These are phyloP conservation scores for Auricularia heimuer DNA, from an alignment of 768 basidiomycete species.

Conservation along the genomic window DNA sequence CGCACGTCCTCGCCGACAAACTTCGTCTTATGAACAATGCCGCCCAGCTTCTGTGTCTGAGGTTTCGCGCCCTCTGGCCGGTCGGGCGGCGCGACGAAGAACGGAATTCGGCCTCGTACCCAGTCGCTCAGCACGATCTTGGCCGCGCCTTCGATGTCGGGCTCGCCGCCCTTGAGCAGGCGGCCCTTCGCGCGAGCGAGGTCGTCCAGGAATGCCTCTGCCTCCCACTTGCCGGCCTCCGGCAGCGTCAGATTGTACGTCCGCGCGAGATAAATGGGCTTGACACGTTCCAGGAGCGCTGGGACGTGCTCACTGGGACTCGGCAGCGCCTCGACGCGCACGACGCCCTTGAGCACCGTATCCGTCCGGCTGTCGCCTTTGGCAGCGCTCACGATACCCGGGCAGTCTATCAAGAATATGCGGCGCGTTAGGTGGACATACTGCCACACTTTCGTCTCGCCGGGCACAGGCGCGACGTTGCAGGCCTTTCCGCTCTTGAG, in stretches of 20 bases:
- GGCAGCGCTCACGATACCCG: constrained; percentile 91
- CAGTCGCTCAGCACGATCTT: constrained; percentile 95
- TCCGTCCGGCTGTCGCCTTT: constrained; percentile 73
- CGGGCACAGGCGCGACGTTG: constrained; percentile 90
- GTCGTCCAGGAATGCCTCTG: constrained; percentile 72
- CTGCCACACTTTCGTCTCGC: constrained; percentile 99
- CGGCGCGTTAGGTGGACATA: constrained; percentile 94
- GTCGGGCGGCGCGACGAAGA: constrained; percentile 89
- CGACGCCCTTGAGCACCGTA: constrained; percentile 92
- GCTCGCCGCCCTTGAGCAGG: constrained; percentile 88
- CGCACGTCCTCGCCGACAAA: constrained; percentile 80
- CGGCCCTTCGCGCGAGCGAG: constrained; percentile 89
- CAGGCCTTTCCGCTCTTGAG: constrained; percentile 98
- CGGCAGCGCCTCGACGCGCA: constrained; percentile 89
- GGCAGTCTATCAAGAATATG: constrained; percentile 99
- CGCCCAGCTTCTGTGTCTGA: constrained; percentile 69
- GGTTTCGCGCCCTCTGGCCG: constrained; percentile 57
- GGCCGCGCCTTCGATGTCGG: constrained; percentile 83
- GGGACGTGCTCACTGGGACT: constrained; percentile 91
- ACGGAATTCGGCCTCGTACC: constrained; percentile 95
- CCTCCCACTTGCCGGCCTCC: constrained; percentile 48
- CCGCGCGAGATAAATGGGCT: constrained; percentile 82
- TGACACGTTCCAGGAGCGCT: constrained; percentile 79
- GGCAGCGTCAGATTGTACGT: constrained; percentile 69
- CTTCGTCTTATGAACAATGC: constrained; percentile 81